Evolutionary conservation across 2,329 filamentous ascomycete genomes (phyloP).

Genomic region (Aureobasidium mangrovei): DNA sequence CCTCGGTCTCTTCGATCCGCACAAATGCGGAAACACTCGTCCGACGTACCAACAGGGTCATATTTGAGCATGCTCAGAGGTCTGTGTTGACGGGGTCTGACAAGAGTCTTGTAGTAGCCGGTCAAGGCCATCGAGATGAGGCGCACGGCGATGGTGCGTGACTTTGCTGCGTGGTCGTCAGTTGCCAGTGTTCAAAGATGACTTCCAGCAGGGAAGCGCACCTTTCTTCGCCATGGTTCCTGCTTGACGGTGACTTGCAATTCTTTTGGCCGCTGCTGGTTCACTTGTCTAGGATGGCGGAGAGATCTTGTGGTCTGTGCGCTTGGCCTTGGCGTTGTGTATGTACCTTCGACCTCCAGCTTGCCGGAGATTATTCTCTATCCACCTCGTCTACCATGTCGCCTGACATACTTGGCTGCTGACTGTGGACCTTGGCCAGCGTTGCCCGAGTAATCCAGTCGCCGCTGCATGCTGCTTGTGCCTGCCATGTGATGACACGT

Average conservation of each 20-base stretch:
- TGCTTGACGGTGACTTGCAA: not conserved
- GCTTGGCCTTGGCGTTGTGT: too few relatives aligned
- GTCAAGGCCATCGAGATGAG: constrained; percentile 98
- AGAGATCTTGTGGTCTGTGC: constrained; percentile 5
- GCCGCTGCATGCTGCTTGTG: too few relatives aligned
- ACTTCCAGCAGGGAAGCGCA: constrained; percentile 11
- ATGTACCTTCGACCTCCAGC: not conserved
- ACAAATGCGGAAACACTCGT: not conserved
- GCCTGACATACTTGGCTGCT: too few relatives aligned
- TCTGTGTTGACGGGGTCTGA: constrained; percentile 67
- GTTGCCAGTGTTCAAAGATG: not conserved
- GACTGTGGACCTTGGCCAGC: not conserved
- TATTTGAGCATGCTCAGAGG: constrained; percentile 98
- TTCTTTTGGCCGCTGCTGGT: not conserved
- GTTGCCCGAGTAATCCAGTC: not conserved
- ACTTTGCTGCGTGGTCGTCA: constrained; percentile 55
- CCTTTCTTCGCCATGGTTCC: constrained; percentile 26
- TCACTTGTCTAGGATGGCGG: not conserved
- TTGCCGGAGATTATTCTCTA: not conserved
- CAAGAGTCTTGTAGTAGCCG: constrained; percentile 89
- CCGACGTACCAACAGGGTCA: constrained; percentile 77
- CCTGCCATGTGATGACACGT: too few relatives aligned
- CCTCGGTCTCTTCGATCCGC: not conserved
- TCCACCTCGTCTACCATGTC: not conserved
- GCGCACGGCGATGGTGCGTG: constrained; percentile 84